These are phyloP conservation scores for Malassezia restricta DNA, from an alignment of 1,284 basidiomycete genomes.

Conservation along the genomic window DNA sequence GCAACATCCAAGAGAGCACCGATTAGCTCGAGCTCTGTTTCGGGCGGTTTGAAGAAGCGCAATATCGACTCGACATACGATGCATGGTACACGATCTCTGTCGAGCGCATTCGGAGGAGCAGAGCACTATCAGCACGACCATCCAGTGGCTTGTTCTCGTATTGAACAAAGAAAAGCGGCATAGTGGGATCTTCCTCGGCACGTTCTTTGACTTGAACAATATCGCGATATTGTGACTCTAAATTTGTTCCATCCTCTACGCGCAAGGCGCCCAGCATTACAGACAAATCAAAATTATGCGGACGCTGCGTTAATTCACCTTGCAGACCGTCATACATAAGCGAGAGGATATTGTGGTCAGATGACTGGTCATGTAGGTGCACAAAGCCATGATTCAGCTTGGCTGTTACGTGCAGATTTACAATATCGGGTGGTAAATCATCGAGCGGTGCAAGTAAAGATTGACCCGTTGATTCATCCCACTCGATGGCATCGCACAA, in stretches of 20 bases:
- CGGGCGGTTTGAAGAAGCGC: constrained; percentile 85
- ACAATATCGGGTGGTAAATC: constrained; percentile 65
- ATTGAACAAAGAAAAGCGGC: constrained; percentile 84
- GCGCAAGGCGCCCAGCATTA: constrained; percentile 75
- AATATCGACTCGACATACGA: constrained; percentile 87
- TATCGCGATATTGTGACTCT: constrained; percentile 73
- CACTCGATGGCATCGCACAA: constrained; percentile 90
- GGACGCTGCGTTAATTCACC: constrained; percentile 74
- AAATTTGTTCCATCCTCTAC: constrained; percentile 83
- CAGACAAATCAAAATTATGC: constrained; percentile 68
- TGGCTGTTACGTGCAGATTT: constrained; percentile 61
- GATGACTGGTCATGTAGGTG: constrained; percentile 31
- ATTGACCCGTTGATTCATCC: constrained; percentile 50
- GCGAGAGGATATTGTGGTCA: constrained; percentile 62
- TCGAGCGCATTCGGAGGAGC: constrained; percentile 80
- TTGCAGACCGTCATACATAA: constrained; percentile 78
- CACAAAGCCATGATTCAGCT: constrained; percentile 39
- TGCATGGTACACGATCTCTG: constrained; percentile 94
- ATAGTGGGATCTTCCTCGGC: constrained; percentile 18
- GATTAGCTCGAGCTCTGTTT: constrained; percentile 88
- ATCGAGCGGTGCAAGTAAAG: constrained; percentile 23
- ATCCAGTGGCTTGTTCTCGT: constrained; percentile 86
- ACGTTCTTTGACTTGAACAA: constrained; percentile 70
- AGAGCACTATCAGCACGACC: constrained; percentile 83
- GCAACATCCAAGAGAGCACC: constrained; percentile 62